Percentiles rank a stretch among this genome's conserved stretches.
Evolutionary conservation across 2,329 filamentous ascomycete species (phyloP).

Genomic region (Colletotrichum truncatum): DNA sequence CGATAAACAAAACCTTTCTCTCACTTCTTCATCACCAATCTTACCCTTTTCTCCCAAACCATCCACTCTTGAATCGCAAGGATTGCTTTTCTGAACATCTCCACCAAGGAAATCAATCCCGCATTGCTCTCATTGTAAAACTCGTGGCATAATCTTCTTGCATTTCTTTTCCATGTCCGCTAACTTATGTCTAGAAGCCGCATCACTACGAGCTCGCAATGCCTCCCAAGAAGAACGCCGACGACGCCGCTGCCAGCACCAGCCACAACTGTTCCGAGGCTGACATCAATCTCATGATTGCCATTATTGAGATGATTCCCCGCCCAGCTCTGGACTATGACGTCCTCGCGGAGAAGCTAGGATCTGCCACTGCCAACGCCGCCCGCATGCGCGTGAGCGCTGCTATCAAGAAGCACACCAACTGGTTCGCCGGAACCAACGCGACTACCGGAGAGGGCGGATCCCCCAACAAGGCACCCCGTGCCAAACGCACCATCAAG

Average conservation of each 20-base stretch:
- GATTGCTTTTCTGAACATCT: no score
- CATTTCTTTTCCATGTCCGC: no score
- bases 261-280: not conserved
- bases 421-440: not conserved
- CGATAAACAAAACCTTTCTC: no score
- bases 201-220: no score
- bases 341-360: not conserved
- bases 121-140: no score
- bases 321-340: not conserved
- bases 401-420: not conserved
- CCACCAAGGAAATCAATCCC: no score
- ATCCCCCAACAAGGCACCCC: not conserved
- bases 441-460: not conserved
- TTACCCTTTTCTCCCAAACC: no score
- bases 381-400: conserved; percentile 5
- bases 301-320: not conserved
- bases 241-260: not conserved
- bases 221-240: not conserved
- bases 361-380: conserved; percentile 9
- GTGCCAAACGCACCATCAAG: not conserved
- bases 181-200: no score
- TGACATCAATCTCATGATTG: not conserved
- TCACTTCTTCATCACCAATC: no score
- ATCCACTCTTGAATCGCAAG: no score
- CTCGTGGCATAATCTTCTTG: no score